phyloP scores from a whole-genome alignment of 1,139 yeast genomes.

The Blastobotrys raffinosifermentans region DNA sequence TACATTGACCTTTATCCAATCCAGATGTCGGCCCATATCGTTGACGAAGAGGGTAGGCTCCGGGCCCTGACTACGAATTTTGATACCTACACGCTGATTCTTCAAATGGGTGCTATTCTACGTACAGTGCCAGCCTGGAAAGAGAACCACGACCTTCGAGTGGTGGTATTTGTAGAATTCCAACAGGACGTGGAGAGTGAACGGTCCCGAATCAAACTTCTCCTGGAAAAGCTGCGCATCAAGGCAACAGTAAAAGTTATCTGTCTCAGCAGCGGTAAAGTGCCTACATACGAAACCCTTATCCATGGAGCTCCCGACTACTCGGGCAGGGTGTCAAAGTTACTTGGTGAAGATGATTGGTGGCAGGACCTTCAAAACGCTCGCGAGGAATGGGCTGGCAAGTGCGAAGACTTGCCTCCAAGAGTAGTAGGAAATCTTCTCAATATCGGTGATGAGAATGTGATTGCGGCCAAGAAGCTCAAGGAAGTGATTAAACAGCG shows the following conservation, averaged over 20 bases:
- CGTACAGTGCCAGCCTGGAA: conserved; percentile 94
- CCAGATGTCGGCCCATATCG: conserved; percentile 84
- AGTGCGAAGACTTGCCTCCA: conserved; percentile 4
- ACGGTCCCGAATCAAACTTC: conserved; percentile 47
- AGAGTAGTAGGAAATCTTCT: conserved; percentile 8
- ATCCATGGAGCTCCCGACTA: conserved; percentile 53
- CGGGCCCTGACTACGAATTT: conserved; percentile 79
- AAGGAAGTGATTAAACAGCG: conserved; percentile 10
- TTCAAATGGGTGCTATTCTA: conserved; percentile 87
- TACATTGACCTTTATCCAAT: conserved; percentile 89
- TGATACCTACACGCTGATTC: conserved; percentile 87
- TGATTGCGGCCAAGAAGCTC: neutral
- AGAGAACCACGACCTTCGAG: conserved; percentile 61
- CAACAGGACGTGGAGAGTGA: conserved; percentile 68
- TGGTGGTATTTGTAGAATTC: conserved; percentile 84
- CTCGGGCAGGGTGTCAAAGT: conserved; percentile 30
- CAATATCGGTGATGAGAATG: conserved; percentile 4
- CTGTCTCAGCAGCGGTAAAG: conserved; percentile 55
- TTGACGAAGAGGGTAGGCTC: conserved; percentile 55
- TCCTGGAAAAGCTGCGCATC: conserved; percentile 73
- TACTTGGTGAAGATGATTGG: conserved; percentile 46
- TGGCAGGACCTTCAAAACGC: conserved; percentile 63
- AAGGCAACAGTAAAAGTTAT: conserved; percentile 70
- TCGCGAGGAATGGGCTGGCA: conserved; percentile 36
- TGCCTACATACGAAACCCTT: conserved; percentile 66